These are phyloP conservation scores for Bryum argenteum DNA, from an alignment of 225 moss, liverwort and hornwort species.

Conservation along the genomic window DNA sequence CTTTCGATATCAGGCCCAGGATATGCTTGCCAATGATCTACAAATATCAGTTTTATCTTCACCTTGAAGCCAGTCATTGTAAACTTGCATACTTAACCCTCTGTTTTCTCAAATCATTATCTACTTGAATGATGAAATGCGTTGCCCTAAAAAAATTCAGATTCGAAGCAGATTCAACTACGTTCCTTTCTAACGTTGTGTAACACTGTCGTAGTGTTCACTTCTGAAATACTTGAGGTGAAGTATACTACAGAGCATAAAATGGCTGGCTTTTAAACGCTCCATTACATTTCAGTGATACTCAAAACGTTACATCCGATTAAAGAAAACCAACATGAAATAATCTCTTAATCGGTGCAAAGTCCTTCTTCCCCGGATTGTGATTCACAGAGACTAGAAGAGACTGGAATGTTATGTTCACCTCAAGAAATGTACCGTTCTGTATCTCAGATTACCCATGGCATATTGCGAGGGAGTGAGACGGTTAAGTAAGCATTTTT, in stretches of 20 bases:
- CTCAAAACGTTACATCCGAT: not conserved
- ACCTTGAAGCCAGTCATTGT: not conserved
- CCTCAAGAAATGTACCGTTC: no score
- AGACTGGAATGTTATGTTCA: no score
- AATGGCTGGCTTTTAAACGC: not conserved
- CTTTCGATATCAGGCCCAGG: not conserved
- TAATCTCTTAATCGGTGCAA: fast-evolving
- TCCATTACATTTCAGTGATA: not conserved
- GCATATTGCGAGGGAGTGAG: no score
- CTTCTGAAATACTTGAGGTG: not conserved
- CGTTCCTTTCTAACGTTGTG: not conserved
- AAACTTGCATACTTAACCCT: not conserved
- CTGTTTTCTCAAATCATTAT: not conserved
- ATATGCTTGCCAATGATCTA: not conserved
- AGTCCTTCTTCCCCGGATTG: no score
- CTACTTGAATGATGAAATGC: not conserved
- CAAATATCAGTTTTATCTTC: not conserved
- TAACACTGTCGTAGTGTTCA: not conserved
- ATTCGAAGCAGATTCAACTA: not conserved
- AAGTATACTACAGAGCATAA: not conserved
- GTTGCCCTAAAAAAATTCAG: not conserved
- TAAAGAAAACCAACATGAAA: not conserved
- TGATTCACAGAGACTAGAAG: no score
- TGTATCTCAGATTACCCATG: no score
- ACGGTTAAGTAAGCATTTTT: not conserved